Conservation (phyloP, 208 protist species). For the Leishmania amazonensis region DNA sequence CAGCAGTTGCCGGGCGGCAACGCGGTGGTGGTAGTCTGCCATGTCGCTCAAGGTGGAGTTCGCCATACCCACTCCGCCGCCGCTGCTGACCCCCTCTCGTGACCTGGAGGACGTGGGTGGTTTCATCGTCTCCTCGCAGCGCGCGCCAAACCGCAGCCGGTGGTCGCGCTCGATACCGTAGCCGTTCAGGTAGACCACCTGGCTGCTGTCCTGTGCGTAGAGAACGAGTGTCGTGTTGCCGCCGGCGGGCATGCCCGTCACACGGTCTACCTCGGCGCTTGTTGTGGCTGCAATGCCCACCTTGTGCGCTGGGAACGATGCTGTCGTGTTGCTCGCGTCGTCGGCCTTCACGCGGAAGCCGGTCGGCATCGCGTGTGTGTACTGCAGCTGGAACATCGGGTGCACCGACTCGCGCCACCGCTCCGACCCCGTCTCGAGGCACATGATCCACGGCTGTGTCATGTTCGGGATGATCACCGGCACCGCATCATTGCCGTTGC, state of each 20-base stretch:
- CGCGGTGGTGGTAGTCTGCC: conserved; percentile 9
- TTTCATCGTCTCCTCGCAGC: conserved; percentile 43
- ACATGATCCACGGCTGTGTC: conserved; percentile 78
- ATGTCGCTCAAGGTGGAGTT: not conserved
- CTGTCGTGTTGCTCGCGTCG: conserved; percentile 69
- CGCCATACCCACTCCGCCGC: not conserved
- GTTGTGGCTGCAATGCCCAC: conserved; percentile 9
- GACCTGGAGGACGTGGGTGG: not conserved
- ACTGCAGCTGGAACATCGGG: conserved; percentile 66
- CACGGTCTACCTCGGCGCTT: conserved; percentile 10
- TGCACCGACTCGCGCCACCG: conserved; percentile 57
- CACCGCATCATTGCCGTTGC: conserved; percentile 18
- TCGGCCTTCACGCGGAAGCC: conserved; percentile 59
- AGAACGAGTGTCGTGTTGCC: conserved; percentile 66
- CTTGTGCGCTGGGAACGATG: conserved; percentile 38
- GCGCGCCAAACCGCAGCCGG: conserved; percentile 59
- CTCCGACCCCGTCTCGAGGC: conserved; percentile 62
- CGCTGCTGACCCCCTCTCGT: not conserved
- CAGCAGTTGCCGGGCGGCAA: conserved; percentile 34
- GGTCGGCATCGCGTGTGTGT: conserved; percentile 46
- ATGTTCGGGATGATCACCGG: conserved; percentile 36
- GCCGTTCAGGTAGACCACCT: conserved; percentile 74
- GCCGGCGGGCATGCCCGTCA: conserved; percentile 39
- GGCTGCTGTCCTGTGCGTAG: conserved; percentile 48
- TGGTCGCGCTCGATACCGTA: conserved; percentile 69